Base-by-base conservation (phyloP, 2,329 filamentous ascomycete species). In the Alternaria ventricosa region DNA sequence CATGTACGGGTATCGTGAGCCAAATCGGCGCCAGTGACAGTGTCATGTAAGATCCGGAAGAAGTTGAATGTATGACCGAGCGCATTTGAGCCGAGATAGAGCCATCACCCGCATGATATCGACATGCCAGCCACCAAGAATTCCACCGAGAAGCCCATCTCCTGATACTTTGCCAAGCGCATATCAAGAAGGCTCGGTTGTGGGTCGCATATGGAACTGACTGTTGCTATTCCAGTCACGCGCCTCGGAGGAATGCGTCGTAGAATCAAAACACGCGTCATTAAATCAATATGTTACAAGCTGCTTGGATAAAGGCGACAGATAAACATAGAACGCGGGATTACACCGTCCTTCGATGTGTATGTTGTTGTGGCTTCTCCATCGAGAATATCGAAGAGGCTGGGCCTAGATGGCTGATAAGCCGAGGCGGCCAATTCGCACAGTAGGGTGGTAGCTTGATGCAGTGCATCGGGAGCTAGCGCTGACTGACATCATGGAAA, bases 401-500 rank as follows among this genome's bases (percentile, higher is more conserved):
- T 62, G 63, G 53, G 61, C 49, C 61, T 57, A 55, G 67, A 64
- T 27, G 63, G 65, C 53, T 44, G 50, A 61, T 46, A 57, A 70
- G 64, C 70, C 67, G 66, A 68, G 68, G 56, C 61, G 65, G 59
- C 65, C 43, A 67, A 58, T 63, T 64, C 57, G 65, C 49, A 57
- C 64, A 54, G 55, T 64, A 57, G 51, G 56, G 36, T 41, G 36
- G 36, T 41, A 67, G 58, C 15, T 51, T 56, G 56, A 62, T 69
- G 67, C 65, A 68, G 44, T 63, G 61, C 66, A 65, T 68, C 72
- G 72, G 68, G 67, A 69, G 60, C 65, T 65, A 56, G 50, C 54
- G 67, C 68, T 62, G 64, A 65, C 55, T 77, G 74, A 76, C 73
- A 75, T 77, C 71, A 75, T 77, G 57, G 57, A 67, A 68, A 60